Base-by-base conservation (phyloP, 2,329 filamentous ascomycete species). In the Aspergillus flavus region DNA sequence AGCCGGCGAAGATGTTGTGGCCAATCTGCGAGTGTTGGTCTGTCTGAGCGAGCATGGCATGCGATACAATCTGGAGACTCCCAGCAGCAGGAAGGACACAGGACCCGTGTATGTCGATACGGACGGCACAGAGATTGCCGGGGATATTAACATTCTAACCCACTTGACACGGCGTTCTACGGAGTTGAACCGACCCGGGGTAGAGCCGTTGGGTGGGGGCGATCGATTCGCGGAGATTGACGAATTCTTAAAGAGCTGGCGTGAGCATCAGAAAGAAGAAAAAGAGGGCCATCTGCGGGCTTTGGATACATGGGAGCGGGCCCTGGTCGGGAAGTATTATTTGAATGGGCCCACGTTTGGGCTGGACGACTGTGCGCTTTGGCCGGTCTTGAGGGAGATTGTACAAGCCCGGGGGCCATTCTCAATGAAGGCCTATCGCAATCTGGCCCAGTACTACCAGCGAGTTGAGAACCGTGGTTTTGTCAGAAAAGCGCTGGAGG, bases 341-440 rank as follows among this genome's bases (percentile, higher is more conserved):
- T 71, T 81, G 19, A 71, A 73, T 16, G 79, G 79, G 2, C 61
- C 69, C 4, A 57, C 67, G 0, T 76, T 81, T 57, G 72, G 73
- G 2, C 73, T 81, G 36, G 80, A 80, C 55, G 80, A 82, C 64
- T 81, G 79, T 61, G 73, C 77, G 1, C 71, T 82, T 43, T 82
- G 80, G 80, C 78, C 80, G 1, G 71, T 82, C 2, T 61, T 82
- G 9, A 67, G 75, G 54, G 74, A 79, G 32, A 77, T 81, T 21
- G 69, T 76, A 32, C 67, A 69, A n/a, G 64, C 61, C 23, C 73
- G 61, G 41, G 71, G 58, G 6, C 57, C 62, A 11, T 67, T 74
- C 45, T 71, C 70, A 4, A 66, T 64, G 58, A 66, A 68, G 23
- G 58, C 60, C 4, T 79, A 77, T 55, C 74, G 73, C 21, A 71